These are phyloP conservation scores for Mycena haematopus DNA, from an alignment of 768 basidiomycete genomes.

Conservation along the genomic window DNA sequence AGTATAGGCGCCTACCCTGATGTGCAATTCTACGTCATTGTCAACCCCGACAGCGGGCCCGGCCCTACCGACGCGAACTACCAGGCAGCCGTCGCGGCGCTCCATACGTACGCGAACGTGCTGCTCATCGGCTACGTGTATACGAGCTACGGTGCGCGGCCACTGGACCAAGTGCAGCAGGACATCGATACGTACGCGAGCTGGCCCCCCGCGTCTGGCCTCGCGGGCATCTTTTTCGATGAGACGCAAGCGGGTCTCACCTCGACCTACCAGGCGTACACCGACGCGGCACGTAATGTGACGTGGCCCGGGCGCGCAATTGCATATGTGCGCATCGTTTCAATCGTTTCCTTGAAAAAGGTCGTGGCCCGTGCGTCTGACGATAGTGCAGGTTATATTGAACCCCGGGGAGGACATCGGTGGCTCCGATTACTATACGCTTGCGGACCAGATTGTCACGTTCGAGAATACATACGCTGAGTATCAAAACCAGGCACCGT, in stretches of 20 bases:
- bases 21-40: slow-evolving; percentile 19
- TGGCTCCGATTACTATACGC: slow-evolving; percentile 9
- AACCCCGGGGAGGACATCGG: slow-evolving; percentile 18
- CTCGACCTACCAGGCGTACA: slow-evolving; percentile 8
- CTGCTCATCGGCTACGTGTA: slow-evolving; percentile 19
- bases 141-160: slow-evolving; percentile 7
- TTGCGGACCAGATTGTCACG: slow-evolving; percentile 20
- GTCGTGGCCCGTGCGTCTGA: not conserved
- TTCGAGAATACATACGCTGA: slow-evolving; percentile 16
- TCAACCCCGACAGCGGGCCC: slow-evolving; percentile 17
- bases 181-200: slow-evolving; percentile 18
- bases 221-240: slow-evolving; percentile 21
- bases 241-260: slow-evolving; percentile 14
- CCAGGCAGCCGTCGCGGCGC: slow-evolving; percentile 6
- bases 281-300: slow-evolving; percentile 1
- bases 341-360: not conserved
- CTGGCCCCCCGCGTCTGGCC: slow-evolving; percentile 3
- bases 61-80: slow-evolving; percentile 18
- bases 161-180: slow-evolving; percentile 5
- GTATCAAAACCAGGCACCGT: slow-evolving; percentile 16
- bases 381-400: slow-evolving; percentile 10
- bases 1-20: slow-evolving; percentile 13
- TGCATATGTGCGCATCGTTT: slow-evolving; percentile 13
- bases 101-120: slow-evolving; percentile 12
- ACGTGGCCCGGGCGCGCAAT: slow-evolving; percentile 1